Evolutionary conservation across 164 flowering plant genomes (phyloP).

Genomic region (Piper longum): DNA sequence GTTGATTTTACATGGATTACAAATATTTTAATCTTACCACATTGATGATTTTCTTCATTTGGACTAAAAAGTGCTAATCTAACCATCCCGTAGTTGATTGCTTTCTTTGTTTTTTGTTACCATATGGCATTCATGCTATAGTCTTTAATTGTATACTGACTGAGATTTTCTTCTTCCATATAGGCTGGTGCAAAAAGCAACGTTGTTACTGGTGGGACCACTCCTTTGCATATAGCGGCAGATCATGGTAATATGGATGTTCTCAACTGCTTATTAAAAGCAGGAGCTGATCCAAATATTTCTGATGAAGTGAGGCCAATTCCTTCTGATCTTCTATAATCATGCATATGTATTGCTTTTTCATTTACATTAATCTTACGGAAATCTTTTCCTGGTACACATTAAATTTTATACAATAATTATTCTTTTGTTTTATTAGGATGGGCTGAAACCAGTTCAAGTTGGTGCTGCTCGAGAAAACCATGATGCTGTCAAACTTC

Average conservation of each 20-base stretch:
- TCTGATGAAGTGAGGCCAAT: slow-evolving; percentile 56
- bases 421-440: slow-evolving; percentile 26
- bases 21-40: too few species aligned
- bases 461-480: slow-evolving; percentile 76
- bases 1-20: too few species aligned
- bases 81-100: background rate
- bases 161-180: slow-evolving; percentile 10
- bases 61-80: too few species aligned
- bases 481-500: slow-evolving; percentile 56
- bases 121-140: background rate
- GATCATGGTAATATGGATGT: slow-evolving; percentile 60
- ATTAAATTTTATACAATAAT: background rate
- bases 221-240: slow-evolving; percentile 91
- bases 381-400: too few species aligned
- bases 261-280: slow-evolving; percentile 57
- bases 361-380: background rate
- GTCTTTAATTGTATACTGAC: background rate
- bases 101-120: background rate
- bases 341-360: background rate
- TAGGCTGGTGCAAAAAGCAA: slow-evolving; percentile 86
- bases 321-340: background rate
- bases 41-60: too few species aligned
- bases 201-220: slow-evolving; percentile 79
- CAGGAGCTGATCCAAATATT: slow-evolving; percentile 88
- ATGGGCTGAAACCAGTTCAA: slow-evolving; percentile 73